Evolutionary conservation across 306 rosid species (phyloP).

Genomic region (Glycine tomentella): DNA sequence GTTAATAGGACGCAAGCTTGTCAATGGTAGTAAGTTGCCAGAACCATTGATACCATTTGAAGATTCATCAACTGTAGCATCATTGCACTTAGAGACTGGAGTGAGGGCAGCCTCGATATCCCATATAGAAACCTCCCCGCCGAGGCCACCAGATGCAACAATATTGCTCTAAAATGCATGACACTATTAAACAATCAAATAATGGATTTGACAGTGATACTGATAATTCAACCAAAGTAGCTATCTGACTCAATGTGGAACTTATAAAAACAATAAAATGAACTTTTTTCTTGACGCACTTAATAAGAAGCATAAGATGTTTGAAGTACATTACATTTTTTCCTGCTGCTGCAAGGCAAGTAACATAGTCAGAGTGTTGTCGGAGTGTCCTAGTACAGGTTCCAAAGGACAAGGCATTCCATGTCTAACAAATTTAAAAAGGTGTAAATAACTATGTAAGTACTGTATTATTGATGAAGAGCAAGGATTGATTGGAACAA

Average conservation of each 20-base stretch:
- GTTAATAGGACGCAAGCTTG: slow-evolving; percentile 83
- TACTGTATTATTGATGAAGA: slow-evolving; percentile 33
- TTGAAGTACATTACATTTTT: slow-evolving; percentile 87
- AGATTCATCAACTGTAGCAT: slow-evolving; percentile 76
- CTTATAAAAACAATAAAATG: slow-evolving; percentile 32
- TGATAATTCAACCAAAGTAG: slow-evolving; percentile 46
- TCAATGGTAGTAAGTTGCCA: slow-evolving; percentile 67
- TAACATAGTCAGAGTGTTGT: slow-evolving; percentile 94
- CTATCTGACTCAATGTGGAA: slow-evolving; percentile 42
- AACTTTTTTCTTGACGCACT: slow-evolving; percentile 47
- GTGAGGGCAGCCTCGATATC: slow-evolving; percentile 89
- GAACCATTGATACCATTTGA: slow-evolving; percentile 81
- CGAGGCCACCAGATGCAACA: slow-evolving; percentile 99
- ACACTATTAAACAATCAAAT: slow-evolving; percentile 90
- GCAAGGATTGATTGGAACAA: slow-evolving; percentile 22
- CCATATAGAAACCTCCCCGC: slow-evolving; percentile 99
- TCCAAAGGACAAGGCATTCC: slow-evolving; percentile 85
- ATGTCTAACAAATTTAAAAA: slow-evolving; percentile 60
- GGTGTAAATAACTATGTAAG: slow-evolving; percentile 37
- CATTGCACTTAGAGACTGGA: slow-evolving; percentile 73
- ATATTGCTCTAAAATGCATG: slow-evolving; percentile 98
- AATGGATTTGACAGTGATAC: slow-evolving; percentile 51
- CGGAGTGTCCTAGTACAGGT: slow-evolving; percentile 82
- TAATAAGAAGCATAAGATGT: slow-evolving; percentile 43
- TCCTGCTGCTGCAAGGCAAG: slow-evolving; percentile 89